These are phyloP conservation scores for Prunus mira DNA, from an alignment of 306 rosid genomes.

Conservation along the genomic window DNA sequence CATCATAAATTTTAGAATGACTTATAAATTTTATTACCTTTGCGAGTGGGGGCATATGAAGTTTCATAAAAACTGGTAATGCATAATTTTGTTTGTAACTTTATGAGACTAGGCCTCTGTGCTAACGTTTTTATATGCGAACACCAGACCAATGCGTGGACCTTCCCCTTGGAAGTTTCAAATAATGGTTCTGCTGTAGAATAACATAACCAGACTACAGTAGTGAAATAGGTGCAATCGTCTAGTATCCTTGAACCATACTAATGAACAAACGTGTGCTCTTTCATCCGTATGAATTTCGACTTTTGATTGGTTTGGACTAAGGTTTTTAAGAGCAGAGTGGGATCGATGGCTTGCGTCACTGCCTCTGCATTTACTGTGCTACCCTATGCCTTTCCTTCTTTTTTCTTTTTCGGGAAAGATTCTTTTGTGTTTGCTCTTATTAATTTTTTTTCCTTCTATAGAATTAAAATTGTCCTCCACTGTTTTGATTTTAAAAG, in stretches of 20 bases:
- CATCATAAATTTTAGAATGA: neutral
- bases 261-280: neutral
- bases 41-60: neutral
- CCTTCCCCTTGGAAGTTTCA: neutral
- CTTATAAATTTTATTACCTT: neutral
- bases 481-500: neutral
- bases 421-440: neutral
- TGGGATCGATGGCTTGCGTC: neutral
- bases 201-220: neutral
- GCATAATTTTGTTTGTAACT: neutral
- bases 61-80: neutral
- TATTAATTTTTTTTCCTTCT: neutral
- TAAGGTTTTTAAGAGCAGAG: neutral
- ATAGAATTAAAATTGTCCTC: neutral
- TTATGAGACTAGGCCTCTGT: too few species aligned
- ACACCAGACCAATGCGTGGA: neutral
- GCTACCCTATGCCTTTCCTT: neutral
- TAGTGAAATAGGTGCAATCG: neutral
- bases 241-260: neutral
- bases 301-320: neutral
- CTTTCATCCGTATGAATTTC: neutral
- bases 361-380: neutral
- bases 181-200: neutral
- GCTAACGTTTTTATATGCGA: neutral
- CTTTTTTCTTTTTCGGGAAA: neutral